Evolutionary conservation across 2,329 filamentous ascomycete genomes (phyloP).

Genomic region (Aspergillus bombycis): DNA sequence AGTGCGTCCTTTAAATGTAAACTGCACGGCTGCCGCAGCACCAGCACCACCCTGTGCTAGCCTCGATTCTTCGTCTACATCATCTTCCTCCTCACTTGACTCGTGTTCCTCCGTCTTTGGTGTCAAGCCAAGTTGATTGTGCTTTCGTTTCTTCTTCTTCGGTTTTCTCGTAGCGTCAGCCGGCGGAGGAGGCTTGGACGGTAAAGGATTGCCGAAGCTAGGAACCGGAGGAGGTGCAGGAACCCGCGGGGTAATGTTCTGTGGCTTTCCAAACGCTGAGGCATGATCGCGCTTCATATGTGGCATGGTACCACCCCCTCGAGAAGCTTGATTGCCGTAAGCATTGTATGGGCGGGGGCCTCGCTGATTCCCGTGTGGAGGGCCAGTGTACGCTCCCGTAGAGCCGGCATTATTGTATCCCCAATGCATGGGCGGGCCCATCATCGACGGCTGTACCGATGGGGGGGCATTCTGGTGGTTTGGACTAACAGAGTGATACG

Average conservation of each 20-base stretch:
- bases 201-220: conserved; percentile 48
- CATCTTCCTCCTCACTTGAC: conserved; percentile 51
- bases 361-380: conserved; percentile 35
- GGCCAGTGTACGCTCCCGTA: conserved; percentile 49
- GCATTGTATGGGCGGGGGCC: conserved; percentile 27
- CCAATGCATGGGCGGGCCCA: conserved; percentile 60
- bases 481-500: conserved; percentile 23
- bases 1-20: conserved; percentile 61
- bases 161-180: conserved; percentile 38
- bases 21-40: conserved; percentile 41
- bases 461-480: conserved; percentile 28
- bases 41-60: conserved; percentile 33
- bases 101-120: conserved; percentile 50
- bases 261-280: conserved; percentile 41
- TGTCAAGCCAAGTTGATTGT: conserved; percentile 53
- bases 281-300: conserved; percentile 39
- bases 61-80: conserved; percentile 49
- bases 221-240: conserved; percentile 49
- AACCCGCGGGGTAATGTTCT: conserved; percentile 31
- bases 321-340: conserved; percentile 23
- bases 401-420: conserved; percentile 55
- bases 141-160: conserved; percentile 47
- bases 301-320: conserved; percentile 23
- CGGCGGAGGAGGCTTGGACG: conserved; percentile 45
- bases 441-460: conserved; percentile 44